Evolutionary conservation across 768 basidiomycete species (phyloP).

Genomic region (Lactarius quietus): DNA sequence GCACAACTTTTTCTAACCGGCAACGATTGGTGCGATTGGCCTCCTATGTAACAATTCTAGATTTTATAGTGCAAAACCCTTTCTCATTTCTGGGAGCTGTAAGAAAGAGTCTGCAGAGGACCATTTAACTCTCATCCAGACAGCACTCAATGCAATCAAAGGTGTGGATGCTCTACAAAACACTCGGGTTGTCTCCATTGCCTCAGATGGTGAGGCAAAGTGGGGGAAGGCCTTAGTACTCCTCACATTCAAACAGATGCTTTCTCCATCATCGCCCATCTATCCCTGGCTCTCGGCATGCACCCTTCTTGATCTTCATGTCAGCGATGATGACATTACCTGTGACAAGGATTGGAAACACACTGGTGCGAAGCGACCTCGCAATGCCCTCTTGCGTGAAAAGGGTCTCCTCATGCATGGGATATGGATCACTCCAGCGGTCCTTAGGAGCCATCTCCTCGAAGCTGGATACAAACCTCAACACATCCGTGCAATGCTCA

Average conservation of each 20-base stretch:
- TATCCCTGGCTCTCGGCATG: background rate
- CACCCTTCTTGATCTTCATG: background rate
- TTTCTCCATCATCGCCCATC: background rate
- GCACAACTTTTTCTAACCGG: background rate
- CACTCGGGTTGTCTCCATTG: background rate
- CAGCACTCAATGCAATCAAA: background rate
- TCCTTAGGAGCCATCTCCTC: too few species aligned
- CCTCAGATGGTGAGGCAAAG: slow-evolving; percentile 1
- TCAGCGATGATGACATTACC: slow-evolving; percentile 11
- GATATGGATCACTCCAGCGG: too few species aligned
- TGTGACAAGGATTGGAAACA: slow-evolving; percentile 14
- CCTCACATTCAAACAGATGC: background rate
- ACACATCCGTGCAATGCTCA: background rate
- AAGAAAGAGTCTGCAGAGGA: background rate
- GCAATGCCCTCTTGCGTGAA: background rate
- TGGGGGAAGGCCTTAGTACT: background rate
- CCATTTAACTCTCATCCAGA: background rate
- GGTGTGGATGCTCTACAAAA: too few species aligned
- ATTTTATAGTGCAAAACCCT: slow-evolving; percentile 9
- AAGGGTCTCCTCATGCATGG: background rate
- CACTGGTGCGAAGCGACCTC: background rate
- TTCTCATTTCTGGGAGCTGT: slow-evolving; percentile 6
- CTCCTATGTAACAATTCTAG: background rate
- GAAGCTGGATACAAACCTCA: too few species aligned
- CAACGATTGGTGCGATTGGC: background rate